Percentiles rank a stretch among this genome's conserved stretches.
These are phyloP conservation scores for Xylaria cubensis DNA, from an alignment of 495 filamentous ascomycete genomes.

Conservation along the genomic window DNA sequence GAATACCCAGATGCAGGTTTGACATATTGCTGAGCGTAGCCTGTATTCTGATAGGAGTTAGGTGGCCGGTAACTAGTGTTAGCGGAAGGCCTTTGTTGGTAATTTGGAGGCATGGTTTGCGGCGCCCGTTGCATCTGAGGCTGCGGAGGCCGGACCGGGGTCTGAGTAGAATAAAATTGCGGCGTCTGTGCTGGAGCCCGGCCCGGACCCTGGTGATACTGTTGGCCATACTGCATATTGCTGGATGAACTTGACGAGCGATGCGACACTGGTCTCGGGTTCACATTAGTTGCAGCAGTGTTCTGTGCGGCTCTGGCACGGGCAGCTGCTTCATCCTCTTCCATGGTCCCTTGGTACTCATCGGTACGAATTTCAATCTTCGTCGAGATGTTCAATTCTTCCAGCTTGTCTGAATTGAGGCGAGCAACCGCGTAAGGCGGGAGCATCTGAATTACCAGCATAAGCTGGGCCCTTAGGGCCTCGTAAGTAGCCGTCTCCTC, in stretches of 20 bases:
- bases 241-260: constrained; percentile 48
- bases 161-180: constrained; percentile 50
- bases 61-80: constrained; percentile 38
- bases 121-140: constrained; percentile 35
- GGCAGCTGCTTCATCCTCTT: constrained; percentile 73
- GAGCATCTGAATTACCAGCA: constrained; percentile 72
- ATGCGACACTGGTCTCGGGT: constrained; percentile 45
- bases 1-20: constrained; percentile 39
- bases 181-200: constrained; percentile 47
- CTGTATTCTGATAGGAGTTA: constrained; percentile 35
- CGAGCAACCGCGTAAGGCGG: constrained; percentile 89
- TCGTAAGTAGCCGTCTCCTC: constrained; percentile 79
- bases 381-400: constrained; percentile 81
- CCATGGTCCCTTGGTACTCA: constrained; percentile 81
- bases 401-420: constrained; percentile 81
- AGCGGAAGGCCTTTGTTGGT: constrained; percentile 42
- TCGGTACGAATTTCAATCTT: constrained; percentile 74
- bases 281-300: constrained; percentile 35
- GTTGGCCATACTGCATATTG: constrained; percentile 45
- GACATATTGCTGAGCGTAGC: constrained; percentile 42
- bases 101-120: constrained; percentile 38
- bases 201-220: constrained; percentile 39
- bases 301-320: constrained; percentile 47
- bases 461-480: constrained; percentile 73
- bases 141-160: constrained; percentile 45